Base-by-base conservation (phyloP, 2,329 filamentous ascomycete genomes). In the Cercospora nicotianae region DNA sequence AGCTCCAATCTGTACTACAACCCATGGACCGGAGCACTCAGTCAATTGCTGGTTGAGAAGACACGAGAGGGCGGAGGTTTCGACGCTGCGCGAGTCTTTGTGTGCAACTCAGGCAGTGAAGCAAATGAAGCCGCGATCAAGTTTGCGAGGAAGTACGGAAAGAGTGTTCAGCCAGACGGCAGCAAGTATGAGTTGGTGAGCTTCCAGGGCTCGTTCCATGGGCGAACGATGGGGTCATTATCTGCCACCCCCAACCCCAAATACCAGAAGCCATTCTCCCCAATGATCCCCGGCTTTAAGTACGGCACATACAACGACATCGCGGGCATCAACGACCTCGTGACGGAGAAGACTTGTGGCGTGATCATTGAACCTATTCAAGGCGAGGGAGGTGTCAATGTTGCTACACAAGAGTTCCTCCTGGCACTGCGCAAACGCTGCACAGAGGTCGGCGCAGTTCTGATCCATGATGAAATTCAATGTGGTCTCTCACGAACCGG, bases 81-180 rank as follows among this genome's bases (percentile, higher is more conserved):
- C 91, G 88, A 91, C 73, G 87, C 90, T 76, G 84, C 87, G 20
- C 87, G 91, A 66, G 93, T 92, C 2, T 99, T 99, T 78, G 87
- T 99, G 72, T 97, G 93, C 84, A 99, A 99, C 83, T 97, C 94
- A 3, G 95, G 95, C 68, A 92, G 91, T 68, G 95, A 99, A 82
- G 95, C 95, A 77, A 99, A 99, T 80, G 95, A 99, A 82, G 95
- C 94, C 1, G 95, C 94, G 39, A 91, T 99, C 79, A 99, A 99
- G 80, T 98, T 99, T 76, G 91, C 94, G 20, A 88, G 95, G 74
- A 99, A 99, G 81, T 90, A 91, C 23, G 94, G 93, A 74, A 94
- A 94, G 80, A 75, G 65, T 42, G 66, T 74, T 13, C 72, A 76
- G 53, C 70, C 75, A n/a, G 74, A 77, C 55, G 77, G 77, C 63